A percentile compares a stretch with the other conserved stretches of the same genome.
These are phyloP conservation scores for Vitis vinifera DNA, from an alignment of 164 flowering plant species.

Conservation along the genomic window DNA sequence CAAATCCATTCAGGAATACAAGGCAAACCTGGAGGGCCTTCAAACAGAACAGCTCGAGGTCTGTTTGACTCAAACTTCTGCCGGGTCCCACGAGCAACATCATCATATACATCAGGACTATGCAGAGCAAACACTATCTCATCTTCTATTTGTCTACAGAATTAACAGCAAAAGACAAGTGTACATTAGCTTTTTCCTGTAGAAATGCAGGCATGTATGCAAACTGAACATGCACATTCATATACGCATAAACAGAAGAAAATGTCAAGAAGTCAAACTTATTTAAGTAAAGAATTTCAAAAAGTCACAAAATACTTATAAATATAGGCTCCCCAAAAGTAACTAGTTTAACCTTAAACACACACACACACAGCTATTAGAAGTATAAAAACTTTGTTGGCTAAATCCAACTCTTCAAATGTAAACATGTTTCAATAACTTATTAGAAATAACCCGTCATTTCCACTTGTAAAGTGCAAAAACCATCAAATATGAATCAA, in stretches of 20 bases:
- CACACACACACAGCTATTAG: too few relatives aligned
- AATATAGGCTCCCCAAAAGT: too few relatives aligned
- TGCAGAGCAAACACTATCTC: constrained; percentile 76
- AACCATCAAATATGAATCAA: too few relatives aligned
- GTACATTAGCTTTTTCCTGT: neutral
- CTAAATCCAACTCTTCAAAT: too few relatives aligned
- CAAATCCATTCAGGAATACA: neutral
- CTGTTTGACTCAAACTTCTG: constrained; percentile 90
- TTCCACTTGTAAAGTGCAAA: too few relatives aligned
- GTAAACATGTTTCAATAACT: too few relatives aligned
- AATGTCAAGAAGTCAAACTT: neutral
- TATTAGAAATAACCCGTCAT: too few relatives aligned
- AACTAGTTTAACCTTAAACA: too few relatives aligned
- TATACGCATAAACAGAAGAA: neutral
- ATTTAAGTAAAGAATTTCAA: too few relatives aligned
- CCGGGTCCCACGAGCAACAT: constrained; percentile 93
- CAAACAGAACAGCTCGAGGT: constrained; percentile 97
- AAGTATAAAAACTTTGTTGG: too few relatives aligned
- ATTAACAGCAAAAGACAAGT: neutral
- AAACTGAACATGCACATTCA: neutral
- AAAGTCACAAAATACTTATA: too few relatives aligned
- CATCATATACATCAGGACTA: constrained; percentile 90
- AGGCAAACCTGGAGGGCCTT: constrained; percentile 95
- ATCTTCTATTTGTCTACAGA: constrained; percentile 83
- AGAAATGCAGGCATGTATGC: neutral